Conservation (phyloP, 176 grass and related monocot genomes). For the Hsuehochloa calcarea region DNA sequence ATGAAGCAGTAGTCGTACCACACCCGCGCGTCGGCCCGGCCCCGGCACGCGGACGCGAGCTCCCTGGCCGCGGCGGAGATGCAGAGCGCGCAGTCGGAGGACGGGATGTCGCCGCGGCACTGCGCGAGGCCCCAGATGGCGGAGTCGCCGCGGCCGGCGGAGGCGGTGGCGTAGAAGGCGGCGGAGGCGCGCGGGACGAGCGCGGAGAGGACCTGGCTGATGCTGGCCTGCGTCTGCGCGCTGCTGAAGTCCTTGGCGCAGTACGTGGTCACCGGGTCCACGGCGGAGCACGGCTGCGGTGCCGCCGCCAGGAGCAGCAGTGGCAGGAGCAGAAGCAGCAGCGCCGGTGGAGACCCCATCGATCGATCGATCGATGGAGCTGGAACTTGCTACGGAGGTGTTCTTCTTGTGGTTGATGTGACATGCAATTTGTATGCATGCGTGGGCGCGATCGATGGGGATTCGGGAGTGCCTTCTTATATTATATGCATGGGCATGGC, state of each 20-base stretch:
- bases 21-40: constrained; percentile 44
- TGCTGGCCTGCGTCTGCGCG: constrained; percentile 39
- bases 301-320: neutral
- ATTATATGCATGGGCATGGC: no score
- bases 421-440: neutral
- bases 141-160: constrained; percentile 15
- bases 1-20: constrained; percentile 88
- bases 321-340: neutral
- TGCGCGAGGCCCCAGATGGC: constrained; percentile 70
- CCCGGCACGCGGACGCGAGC: constrained; percentile 3
- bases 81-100: constrained; percentile 53
- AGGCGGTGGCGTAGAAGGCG: constrained; percentile 44
- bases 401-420: neutral
- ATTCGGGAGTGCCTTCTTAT: no score
- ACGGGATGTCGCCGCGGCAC: constrained; percentile 67
- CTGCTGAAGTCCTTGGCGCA: constrained; percentile 43
- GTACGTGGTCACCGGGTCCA: constrained; percentile 49
- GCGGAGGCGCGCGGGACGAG: constrained; percentile 48
- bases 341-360: neutral
- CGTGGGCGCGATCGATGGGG: neutral
- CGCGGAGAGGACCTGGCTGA: constrained; percentile 41
- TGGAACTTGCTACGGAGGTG: neutral
- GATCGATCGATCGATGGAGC: neutral
- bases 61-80: constrained; percentile 7
- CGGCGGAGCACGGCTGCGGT: neutral